A percentile compares a stretch with the other conserved stretches of the same genome.
Evolutionary conservation across 148 eudicot species (phyloP).

Genomic region (Silene conica): DNA sequence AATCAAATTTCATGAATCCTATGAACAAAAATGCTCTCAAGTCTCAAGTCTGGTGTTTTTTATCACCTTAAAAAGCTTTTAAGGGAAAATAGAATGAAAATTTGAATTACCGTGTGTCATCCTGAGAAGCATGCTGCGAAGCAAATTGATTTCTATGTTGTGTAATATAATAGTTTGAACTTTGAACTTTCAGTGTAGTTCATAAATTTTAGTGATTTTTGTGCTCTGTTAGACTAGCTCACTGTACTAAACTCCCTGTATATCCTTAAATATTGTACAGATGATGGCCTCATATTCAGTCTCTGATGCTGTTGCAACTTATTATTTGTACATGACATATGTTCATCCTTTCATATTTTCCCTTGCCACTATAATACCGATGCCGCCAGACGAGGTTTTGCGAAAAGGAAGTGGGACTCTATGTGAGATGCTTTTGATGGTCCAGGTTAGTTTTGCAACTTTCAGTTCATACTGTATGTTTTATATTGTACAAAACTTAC

Average conservation of each 20-base stretch:
- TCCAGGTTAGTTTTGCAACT: constrained; percentile 57
- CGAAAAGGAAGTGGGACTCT: constrained; percentile 99
- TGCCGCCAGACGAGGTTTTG: constrained; percentile 99
- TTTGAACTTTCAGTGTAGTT: background rate
- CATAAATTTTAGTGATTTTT: background rate
- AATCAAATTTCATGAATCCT: background rate
- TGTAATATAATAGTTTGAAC: no score
- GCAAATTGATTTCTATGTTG: background rate
- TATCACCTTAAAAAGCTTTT: background rate
- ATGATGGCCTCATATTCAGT: constrained; percentile 99
- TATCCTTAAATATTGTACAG: constrained; percentile 40
- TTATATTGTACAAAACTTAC: background rate
- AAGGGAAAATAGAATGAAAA: background rate
- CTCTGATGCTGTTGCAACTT: constrained; percentile 98
- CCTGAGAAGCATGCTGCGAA: background rate
- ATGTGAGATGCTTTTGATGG: constrained; percentile 99
- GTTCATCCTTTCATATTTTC: constrained; percentile 99
- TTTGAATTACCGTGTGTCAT: background rate
- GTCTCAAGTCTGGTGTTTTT: background rate
- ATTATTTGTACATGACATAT: constrained; percentile 97
- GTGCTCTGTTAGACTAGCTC: constrained; percentile 5
- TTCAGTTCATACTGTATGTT: background rate
- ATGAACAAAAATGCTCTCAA: background rate
- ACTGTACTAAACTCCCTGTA: constrained; percentile 20
- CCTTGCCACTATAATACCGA: constrained; percentile 95